Evolutionary conservation across 768 basidiomycete genomes (phyloP).

Genomic region (Ephemerocybe angulata): DNA sequence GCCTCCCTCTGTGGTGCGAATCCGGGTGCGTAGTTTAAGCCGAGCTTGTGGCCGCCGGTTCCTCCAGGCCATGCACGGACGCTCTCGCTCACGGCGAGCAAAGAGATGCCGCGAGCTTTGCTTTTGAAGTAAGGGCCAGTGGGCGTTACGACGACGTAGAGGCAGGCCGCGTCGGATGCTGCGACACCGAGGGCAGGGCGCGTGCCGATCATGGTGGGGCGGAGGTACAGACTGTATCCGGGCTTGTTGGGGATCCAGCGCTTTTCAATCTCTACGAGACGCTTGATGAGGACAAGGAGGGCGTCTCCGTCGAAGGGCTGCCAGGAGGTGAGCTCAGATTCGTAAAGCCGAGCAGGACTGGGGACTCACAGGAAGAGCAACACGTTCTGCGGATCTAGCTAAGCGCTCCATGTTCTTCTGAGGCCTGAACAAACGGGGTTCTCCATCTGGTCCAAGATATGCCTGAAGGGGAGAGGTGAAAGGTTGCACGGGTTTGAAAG

Average conservation of each 20-base stretch:
- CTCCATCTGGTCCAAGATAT: conserved; percentile 67
- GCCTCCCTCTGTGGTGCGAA: conserved; percentile 67
- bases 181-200: conserved; percentile 55
- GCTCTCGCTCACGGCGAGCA: conserved; percentile 39
- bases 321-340: neutral
- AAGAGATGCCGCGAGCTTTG: conserved; percentile 52
- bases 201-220: conserved; percentile 70
- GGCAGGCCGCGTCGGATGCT: conserved; percentile 66
- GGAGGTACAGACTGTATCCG: conserved; percentile 83
- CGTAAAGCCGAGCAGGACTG: neutral
- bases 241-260: conserved; percentile 78
- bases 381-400: conserved; percentile 59
- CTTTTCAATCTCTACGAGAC: conserved; percentile 65
- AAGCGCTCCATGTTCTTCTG: conserved; percentile 84
- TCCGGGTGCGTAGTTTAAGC: conserved; percentile 59
- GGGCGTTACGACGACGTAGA: conserved; percentile 71
- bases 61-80: conserved; percentile 54
- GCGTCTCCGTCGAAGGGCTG: conserved; percentile 71
- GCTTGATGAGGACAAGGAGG: conserved; percentile 69
- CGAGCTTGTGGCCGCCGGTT: conserved; percentile 78
- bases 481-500: neutral
- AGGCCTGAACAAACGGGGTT: conserved; percentile 76
- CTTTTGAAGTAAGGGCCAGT: conserved; percentile 75
- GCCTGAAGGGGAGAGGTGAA: conserved; percentile 38
- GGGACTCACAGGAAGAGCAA: conserved; percentile 63